Conservation (phyloP, 2,329 filamentous ascomycete species). For the Zasmidium citrigriseum region DNA sequence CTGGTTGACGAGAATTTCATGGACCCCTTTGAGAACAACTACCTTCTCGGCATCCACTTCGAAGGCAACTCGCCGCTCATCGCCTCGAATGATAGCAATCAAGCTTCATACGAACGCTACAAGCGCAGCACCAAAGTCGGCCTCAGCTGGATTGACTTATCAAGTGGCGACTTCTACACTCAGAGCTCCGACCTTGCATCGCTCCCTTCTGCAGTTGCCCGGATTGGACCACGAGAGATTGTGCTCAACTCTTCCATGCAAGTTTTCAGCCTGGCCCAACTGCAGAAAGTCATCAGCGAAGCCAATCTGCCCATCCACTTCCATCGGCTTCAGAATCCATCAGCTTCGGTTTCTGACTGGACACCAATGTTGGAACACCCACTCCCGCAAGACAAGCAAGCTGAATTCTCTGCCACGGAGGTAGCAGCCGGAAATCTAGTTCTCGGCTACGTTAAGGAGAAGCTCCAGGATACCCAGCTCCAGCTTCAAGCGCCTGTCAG, state of each 20-base stretch:
- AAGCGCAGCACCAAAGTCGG: constrained; percentile 57
- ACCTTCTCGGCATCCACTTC: constrained; percentile 77
- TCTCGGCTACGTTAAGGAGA: constrained; percentile 80
- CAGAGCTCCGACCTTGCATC: constrained; percentile 71
- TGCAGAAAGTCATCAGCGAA: constrained; percentile 35
- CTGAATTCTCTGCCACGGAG: constrained; percentile 67
- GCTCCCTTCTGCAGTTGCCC: constrained; percentile 77
- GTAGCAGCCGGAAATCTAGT: constrained; percentile 75
- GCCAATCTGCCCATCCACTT: constrained; percentile 72
- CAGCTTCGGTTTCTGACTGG: constrained; percentile 65
- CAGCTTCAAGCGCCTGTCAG: constrained; percentile 81
- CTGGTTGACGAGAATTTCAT: constrained; percentile 98
- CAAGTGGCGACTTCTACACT: constrained; percentile 91
- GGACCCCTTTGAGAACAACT: constrained; percentile 91
- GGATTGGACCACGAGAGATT: constrained; percentile 82
- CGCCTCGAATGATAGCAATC: constrained; percentile 15
- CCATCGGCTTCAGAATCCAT: constrained; percentile 50
- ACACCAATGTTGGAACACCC: constrained; percentile 73
- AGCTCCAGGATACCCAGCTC: constrained; percentile 74
- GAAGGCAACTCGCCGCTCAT: constrained; percentile 29
- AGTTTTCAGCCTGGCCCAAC: constrained; percentile 40
- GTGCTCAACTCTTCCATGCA: constrained; percentile 65
- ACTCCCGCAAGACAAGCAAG: constrained; percentile 55
- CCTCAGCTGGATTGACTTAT: constrained; percentile 90
- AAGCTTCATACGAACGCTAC: constrained; percentile 36